These are phyloP conservation scores for Lactifluus echinatus DNA, from an alignment of 768 basidiomycete species.

Conservation along the genomic window DNA sequence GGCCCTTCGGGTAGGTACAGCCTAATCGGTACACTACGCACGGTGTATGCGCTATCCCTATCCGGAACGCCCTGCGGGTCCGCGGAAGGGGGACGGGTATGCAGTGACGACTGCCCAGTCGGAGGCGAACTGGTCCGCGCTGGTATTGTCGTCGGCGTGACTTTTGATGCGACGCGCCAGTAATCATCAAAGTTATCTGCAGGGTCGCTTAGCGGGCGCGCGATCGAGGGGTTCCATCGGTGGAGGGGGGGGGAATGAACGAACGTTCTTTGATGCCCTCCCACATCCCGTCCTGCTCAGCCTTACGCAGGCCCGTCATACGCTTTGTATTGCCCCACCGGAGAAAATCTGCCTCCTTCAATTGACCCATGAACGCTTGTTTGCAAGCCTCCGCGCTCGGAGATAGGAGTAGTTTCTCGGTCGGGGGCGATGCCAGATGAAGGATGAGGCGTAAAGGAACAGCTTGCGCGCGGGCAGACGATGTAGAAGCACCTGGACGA, in stretches of 20 bases:
- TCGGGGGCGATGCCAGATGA: conserved; percentile 82
- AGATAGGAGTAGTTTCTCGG: conserved; percentile 74
- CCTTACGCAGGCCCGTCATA: conserved; percentile 83
- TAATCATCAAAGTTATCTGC: conserved; percentile 94
- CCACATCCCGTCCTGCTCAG: conserved; percentile 95
- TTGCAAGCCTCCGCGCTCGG: conserved; percentile 83
- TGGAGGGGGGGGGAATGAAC: conserved; percentile 26
- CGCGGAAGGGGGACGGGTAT: conserved; percentile 54
- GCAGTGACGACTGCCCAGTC: conserved; percentile 47
- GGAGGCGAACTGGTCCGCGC: conserved; percentile 49
- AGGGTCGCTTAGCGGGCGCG: not conserved
- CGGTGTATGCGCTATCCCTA: conserved; percentile 78
- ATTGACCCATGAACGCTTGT: conserved; percentile 88
- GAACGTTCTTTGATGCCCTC: conserved; percentile 91
- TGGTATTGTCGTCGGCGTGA: conserved; percentile 72
- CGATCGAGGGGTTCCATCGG: not conserved
- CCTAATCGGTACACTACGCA: conserved; percentile 82
- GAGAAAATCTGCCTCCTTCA: conserved; percentile 96
- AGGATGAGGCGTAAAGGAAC: conserved; percentile 71
- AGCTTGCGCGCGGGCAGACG: conserved; percentile 36
- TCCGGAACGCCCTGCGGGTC: conserved; percentile 46
- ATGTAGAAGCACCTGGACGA: conserved; percentile 32
- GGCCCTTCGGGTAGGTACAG: conserved; percentile 88
- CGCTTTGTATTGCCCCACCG: conserved; percentile 95
- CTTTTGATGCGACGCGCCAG: conserved; percentile 88